These are phyloP conservation scores for Zygotorulaspora florentina DNA, from an alignment of 805 yeast genomes.

Conservation along the genomic window DNA sequence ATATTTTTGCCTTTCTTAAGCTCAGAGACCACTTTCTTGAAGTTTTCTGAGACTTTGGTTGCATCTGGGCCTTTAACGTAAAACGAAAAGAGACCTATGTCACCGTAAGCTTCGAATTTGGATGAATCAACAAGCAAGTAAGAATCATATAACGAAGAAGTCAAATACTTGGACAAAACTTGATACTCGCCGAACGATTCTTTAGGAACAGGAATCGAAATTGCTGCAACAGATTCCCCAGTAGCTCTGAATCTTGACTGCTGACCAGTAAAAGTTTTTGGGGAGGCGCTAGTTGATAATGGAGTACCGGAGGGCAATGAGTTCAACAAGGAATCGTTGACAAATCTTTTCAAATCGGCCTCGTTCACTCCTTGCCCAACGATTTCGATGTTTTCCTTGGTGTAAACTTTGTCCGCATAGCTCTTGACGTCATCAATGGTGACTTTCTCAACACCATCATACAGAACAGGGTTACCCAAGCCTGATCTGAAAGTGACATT, in stretches of 20 bases:
- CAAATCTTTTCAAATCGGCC: slow-evolving; percentile 63
- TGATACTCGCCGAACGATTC: slow-evolving; percentile 63
- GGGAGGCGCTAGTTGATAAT: slow-evolving; percentile 37
- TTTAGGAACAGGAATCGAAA: slow-evolving; percentile 73
- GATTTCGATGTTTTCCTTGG: slow-evolving; percentile 65
- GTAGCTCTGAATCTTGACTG: slow-evolving; percentile 59
- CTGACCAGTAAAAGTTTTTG: slow-evolving; percentile 56
- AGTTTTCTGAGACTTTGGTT: slow-evolving; percentile 52
- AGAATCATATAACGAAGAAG: slow-evolving; percentile 53
- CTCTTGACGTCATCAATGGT: slow-evolving; percentile 59
- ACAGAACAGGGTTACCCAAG: slow-evolving; percentile 77
- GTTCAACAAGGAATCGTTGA: slow-evolving; percentile 59
- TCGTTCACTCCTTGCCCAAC: slow-evolving; percentile 69
- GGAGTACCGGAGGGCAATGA: slow-evolving; percentile 58
- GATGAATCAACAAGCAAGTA: slow-evolving; percentile 52
- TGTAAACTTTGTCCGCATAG: slow-evolving; percentile 65
- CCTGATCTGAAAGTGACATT: slow-evolving; percentile 80
- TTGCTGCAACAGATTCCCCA: slow-evolving; percentile 66
- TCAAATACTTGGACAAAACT: slow-evolving; percentile 63
- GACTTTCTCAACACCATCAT: slow-evolving; percentile 58
- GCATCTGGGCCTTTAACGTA: slow-evolving; percentile 58
- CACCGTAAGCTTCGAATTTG: slow-evolving; percentile 60
- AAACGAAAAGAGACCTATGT: slow-evolving; percentile 76
- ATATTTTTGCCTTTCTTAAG: slow-evolving; percentile 52
- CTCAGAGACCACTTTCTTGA: slow-evolving; percentile 53